Evolutionary conservation across 2,329 filamentous ascomycete species (phyloP).

Genomic region (Ustulina deusta): DNA sequence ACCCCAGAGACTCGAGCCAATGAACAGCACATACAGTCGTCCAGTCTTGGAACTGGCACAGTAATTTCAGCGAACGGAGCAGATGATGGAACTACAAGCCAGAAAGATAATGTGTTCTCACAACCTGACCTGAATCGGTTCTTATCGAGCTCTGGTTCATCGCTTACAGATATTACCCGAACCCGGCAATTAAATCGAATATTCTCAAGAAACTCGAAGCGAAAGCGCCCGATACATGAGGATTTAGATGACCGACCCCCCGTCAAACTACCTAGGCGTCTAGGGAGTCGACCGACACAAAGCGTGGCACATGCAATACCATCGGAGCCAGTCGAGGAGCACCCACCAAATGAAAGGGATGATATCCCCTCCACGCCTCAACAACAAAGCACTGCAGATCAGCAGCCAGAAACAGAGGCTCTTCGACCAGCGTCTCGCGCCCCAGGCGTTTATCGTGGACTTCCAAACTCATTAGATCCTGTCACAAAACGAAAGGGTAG

Average conservation of each 20-base stretch:
- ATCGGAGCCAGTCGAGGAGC: background rate
- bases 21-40: constrained; percentile 24
- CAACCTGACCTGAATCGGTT: constrained; percentile 40
- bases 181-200: background rate
- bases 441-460: constrained; percentile 47
- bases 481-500: constrained; percentile 45
- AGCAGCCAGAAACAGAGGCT: constrained; percentile 9
- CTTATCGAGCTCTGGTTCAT: constrained; percentile 19
- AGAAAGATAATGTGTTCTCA: constrained; percentile 38
- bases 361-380: background rate
- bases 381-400: background rate
- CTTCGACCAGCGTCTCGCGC: constrained; percentile 24
- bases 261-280: constrained; percentile 16
- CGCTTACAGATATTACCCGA: constrained; percentile 40
- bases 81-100: background rate
- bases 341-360: background rate
- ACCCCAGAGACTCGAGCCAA: background rate
- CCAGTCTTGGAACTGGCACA: background rate
- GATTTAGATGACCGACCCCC: constrained; percentile 26
- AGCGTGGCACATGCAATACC: background rate
- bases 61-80: background rate
- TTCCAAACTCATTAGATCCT: constrained; percentile 48
- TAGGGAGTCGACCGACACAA: constrained; percentile 22
- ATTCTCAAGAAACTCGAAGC: constrained; percentile 33
- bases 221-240: constrained; percentile 26